Evolutionary conservation across 257 asterid species (phyloP).

Genomic region (Eustoma russellianum): DNA sequence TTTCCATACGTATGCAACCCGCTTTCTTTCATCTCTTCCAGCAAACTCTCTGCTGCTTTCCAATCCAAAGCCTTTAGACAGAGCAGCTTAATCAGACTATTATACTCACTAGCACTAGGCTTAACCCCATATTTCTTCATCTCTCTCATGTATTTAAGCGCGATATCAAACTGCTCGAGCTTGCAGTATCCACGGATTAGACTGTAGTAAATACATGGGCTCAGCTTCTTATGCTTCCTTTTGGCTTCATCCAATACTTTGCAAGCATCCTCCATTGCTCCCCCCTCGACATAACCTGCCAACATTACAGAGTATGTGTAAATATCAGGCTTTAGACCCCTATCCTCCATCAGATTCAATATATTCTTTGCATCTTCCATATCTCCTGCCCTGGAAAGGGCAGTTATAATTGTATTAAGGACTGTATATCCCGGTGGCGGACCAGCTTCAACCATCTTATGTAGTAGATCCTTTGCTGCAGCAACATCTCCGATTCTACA

Average conservation of each 20-base stretch:
- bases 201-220: constrained; percentile 46
- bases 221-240: constrained; percentile 48
- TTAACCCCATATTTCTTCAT: constrained; percentile 56
- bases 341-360: constrained; percentile 46
- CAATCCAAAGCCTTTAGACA: constrained; percentile 79
- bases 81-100: constrained; percentile 68
- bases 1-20: constrained; percentile 58
- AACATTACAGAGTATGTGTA: constrained; percentile 64
- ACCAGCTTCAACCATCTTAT: constrained; percentile 59
- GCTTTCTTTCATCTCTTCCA: constrained; percentile 50
- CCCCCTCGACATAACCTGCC: constrained; percentile 53
- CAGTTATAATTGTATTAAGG: constrained; percentile 58
- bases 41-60: constrained; percentile 62
- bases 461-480: constrained; percentile 47
- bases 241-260: constrained; percentile 63
- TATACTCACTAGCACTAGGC: constrained; percentile 63
- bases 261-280: constrained; percentile 68
- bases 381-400: constrained; percentile 52
- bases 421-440: constrained; percentile 72
- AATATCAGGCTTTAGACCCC: constrained; percentile 82
- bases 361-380: constrained; percentile 48
- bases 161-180: constrained; percentile 70
- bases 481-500: constrained; percentile 65
- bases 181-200: constrained; percentile 75
- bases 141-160: constrained; percentile 50